phyloP scores from a whole-genome alignment of 192 early-diverging fungal genomes.

The Coemansia sp. region DNA sequence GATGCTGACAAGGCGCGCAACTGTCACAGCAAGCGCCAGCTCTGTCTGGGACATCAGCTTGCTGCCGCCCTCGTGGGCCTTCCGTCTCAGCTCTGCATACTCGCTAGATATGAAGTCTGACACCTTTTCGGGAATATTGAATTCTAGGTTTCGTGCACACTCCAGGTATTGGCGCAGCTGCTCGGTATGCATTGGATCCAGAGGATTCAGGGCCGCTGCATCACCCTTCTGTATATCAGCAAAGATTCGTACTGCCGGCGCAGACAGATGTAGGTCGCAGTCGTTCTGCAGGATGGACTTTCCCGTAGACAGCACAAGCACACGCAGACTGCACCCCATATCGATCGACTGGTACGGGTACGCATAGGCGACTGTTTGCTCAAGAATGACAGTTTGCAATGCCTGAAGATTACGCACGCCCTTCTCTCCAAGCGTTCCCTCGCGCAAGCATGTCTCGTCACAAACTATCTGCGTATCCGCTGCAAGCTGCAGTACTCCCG shows the following conservation, averaged over 20 bases:
- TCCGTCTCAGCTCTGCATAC: constrained; percentile 35
- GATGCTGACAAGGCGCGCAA: constrained; percentile 49
- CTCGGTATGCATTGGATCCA: constrained; percentile 53
- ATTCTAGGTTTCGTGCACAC: constrained; percentile 53
- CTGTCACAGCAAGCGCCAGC: constrained; percentile 42
- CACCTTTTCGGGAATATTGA: constrained; percentile 61
- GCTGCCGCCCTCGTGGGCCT: constrained; percentile 35
- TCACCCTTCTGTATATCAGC: constrained; percentile 5
- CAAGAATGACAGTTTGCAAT: constrained; percentile 59
- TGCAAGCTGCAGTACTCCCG: constrained; percentile 68
- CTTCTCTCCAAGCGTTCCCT: constrained; percentile 66
- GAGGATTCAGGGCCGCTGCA: constrained; percentile 19
- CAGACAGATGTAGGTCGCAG: constrained; percentile 55
- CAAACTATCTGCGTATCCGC: constrained; percentile 61
- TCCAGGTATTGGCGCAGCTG: constrained; percentile 64
- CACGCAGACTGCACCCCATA: constrained; percentile 65
- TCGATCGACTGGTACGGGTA: constrained; percentile 73
- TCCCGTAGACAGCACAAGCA: constrained; percentile 64
- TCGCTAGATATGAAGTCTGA: constrained; percentile 62
- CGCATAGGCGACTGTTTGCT: constrained; percentile 65
- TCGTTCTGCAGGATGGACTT: constrained; percentile 70
- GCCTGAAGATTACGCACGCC: constrained; percentile 73
- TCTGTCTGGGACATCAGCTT: constrained; percentile 50
- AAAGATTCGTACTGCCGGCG: constrained; percentile 23
- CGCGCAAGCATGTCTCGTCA: constrained; percentile 71